Percentiles rank a stretch among this genome's conserved stretches.
phyloP scores from a whole-genome alignment of 2,329 filamentous ascomycete species.

The Dactylellina parvicollis region DNA sequence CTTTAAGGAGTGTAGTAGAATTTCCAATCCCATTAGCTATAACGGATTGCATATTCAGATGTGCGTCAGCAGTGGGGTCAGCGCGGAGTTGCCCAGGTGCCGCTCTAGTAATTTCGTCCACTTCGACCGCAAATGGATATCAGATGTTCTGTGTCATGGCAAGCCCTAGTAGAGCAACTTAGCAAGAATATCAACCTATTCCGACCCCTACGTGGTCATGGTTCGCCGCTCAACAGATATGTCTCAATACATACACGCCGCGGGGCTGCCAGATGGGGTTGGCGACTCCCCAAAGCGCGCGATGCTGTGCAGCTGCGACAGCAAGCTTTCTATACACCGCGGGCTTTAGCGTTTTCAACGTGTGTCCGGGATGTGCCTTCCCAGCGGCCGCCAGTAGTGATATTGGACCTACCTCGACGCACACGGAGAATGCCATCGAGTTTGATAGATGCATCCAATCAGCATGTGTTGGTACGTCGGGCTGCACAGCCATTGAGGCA shows the following conservation, averaged over 20 bases:
- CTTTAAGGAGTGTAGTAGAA: neutral
- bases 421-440: neutral
- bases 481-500: neutral
- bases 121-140: neutral
- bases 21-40: neutral
- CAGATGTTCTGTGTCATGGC: neutral
- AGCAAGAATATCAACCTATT: no score
- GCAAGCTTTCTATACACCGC: neutral
- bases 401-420: neutral
- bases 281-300: neutral
- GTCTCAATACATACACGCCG: neutral
- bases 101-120: neutral
- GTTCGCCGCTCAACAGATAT: neutral
- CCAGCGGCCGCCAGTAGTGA: no score
- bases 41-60: neutral
- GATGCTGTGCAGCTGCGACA: neutral
- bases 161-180: neutral
- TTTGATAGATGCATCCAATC: neutral
- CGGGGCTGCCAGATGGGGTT: neutral
- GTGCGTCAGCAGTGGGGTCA: neutral
- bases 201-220: neutral
- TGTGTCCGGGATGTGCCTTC: conserved; percentile 8
- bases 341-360: conserved; percentile 8
- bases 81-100: neutral
- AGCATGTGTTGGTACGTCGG: neutral